Evolutionary conservation across 768 basidiomycete species (phyloP), one percentile per base, ranked within the genome.

Genomic region (Auricularia auricula-judae): DNA sequence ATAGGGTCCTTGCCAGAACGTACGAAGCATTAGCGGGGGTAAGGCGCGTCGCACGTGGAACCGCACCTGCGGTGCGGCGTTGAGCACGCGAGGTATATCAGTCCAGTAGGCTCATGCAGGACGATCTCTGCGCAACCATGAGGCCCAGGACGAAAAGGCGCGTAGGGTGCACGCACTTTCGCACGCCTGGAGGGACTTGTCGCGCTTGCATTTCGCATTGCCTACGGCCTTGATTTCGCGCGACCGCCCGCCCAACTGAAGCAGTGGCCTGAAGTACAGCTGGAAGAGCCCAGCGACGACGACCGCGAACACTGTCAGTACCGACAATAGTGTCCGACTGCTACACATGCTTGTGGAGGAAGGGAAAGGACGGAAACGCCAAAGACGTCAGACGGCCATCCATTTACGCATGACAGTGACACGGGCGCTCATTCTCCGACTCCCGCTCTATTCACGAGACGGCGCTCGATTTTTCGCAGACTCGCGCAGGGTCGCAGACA

Each of bases 11-110:
- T 42, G 79, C 14, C 67, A 70, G 2, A 44, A 18, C 11, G 47
- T 51, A 51, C 47, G 8, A 44, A 18, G 14, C 39, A 14, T 51
- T 21, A 51, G 47, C 21, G 47, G 11, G 10, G 14, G 47, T 5
- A 10, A 18, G 47, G 47, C 47, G 47, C 10, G 10, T 7, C 21
- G 47, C 18, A 51, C 11, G 47, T 18, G 14, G 21, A 16, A 21
- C 7, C 18, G 14, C 47, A 18, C 47, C 47, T 14, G 23, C 14
- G 56, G 33, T 59, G 34, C 34, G 75, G 81, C 0, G 78, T 79
- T 2, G 86, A 86, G 68, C 87, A 88, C 11, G 87, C 85, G 7
- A 87, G 78, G 68, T 84, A 88, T 12, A 88, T 60, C 23, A 83
- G 68, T 34, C 86, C 86, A 1, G 78, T 78, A 0, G 82, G 77